Evolutionary conservation across 1,284 basidiomycete genomes (phyloP).

Genomic region (Cutaneotrichosporon daszewskae): DNA sequence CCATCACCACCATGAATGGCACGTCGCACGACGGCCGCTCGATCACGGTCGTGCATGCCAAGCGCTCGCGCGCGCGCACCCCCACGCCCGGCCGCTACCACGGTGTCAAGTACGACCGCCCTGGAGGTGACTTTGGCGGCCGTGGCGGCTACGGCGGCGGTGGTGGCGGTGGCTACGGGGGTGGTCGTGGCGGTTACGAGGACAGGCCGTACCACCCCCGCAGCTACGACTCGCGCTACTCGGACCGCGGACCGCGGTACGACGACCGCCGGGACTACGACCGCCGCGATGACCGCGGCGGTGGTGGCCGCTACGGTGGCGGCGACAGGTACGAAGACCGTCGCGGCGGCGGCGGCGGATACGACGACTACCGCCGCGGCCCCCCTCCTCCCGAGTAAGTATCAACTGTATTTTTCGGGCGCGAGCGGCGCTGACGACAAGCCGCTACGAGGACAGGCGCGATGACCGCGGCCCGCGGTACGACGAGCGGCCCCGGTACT

Average conservation of each 20-base stretch:
- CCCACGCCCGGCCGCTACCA: slow-evolving; percentile 94
- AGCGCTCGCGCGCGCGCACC: slow-evolving; percentile 85
- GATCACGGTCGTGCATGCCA: slow-evolving; percentile 84
- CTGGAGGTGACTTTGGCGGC: slow-evolving; percentile 60
- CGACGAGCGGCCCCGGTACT: slow-evolving; percentile 34
- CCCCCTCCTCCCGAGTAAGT: slow-evolving; percentile 27
- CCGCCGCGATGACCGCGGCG: slow-evolving; percentile 45
- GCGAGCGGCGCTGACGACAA: slow-evolving; percentile 12
- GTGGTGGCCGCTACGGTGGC: slow-evolving; percentile 51
- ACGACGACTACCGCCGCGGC: slow-evolving; percentile 54
- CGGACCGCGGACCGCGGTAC: slow-evolving; percentile 47
- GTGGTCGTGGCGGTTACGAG: slow-evolving; percentile 51
- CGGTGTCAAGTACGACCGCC: slow-evolving; percentile 40
- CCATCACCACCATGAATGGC: slow-evolving; percentile 73
- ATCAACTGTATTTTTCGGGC: slow-evolving; percentile 1
- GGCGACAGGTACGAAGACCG: slow-evolving; percentile 42
- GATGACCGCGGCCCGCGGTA: slow-evolving; percentile 24
- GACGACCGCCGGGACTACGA: slow-evolving; percentile 48
- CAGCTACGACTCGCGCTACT: slow-evolving; percentile 45
- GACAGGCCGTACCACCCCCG: slow-evolving; percentile 47
- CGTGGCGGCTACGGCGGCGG: slow-evolving; percentile 25
- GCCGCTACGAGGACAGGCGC: slow-evolving; percentile 24
- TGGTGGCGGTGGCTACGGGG: slow-evolving; percentile 22
- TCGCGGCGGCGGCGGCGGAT: slow-evolving; percentile 31
- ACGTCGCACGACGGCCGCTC: slow-evolving; percentile 80